Evolutionary conservation across 805 yeast genomes (phyloP).

Genomic region (Candida nemodendra): DNA sequence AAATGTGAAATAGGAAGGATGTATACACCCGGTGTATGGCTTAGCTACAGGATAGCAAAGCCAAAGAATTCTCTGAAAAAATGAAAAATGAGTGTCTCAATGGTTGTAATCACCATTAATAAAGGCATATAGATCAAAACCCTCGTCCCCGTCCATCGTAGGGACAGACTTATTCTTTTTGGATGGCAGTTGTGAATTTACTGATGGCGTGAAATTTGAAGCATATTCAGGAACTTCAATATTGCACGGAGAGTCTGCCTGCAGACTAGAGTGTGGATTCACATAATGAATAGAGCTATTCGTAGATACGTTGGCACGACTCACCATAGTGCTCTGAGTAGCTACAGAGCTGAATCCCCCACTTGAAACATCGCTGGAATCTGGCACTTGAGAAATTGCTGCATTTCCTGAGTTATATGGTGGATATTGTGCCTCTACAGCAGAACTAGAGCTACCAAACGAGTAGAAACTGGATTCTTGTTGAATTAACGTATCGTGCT

Average conservation of each 20-base stretch:
- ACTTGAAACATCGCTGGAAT: not conserved
- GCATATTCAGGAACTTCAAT: not conserved
- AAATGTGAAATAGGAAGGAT: not conserved
- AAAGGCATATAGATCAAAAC: slow-evolving; percentile 20
- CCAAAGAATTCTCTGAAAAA: no score
- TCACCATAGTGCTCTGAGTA: not conserved
- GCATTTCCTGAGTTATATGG: not conserved
- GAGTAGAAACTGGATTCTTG: slow-evolving; percentile 16
- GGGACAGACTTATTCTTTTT: not conserved
- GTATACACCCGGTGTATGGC: slow-evolving; percentile 6
- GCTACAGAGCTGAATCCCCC: not conserved
- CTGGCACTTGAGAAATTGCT: not conserved
- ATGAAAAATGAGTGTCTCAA: not conserved
- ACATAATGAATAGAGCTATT: not conserved
- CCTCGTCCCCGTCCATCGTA: slow-evolving; percentile 7
- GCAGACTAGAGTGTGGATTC: no score
- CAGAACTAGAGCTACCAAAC: slow-evolving; percentile 2
- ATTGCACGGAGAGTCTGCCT: not conserved
- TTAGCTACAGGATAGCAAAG: no score
- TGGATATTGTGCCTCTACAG: not conserved
- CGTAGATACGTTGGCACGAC: not conserved
- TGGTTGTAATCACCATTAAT: slow-evolving; percentile 11
- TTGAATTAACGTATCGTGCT: slow-evolving; percentile 21
- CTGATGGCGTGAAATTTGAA: slow-evolving; percentile 1
- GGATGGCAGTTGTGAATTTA: not conserved